These are phyloP conservation scores for Claviceps monticola DNA, from an alignment of 2,329 filamentous ascomycete species.

Conservation along the genomic window DNA sequence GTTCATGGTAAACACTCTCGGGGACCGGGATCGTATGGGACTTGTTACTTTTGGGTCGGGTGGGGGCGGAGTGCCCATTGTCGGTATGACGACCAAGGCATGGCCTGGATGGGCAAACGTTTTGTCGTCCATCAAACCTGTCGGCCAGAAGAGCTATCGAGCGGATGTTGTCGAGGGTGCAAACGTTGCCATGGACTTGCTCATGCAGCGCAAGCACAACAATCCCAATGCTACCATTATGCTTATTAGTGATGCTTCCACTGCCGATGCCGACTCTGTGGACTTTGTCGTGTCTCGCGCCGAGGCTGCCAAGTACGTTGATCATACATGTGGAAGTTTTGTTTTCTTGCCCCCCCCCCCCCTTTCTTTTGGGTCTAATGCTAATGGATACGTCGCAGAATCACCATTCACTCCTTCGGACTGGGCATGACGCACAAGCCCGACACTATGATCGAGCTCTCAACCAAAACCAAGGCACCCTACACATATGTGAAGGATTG, in stretches of 20 bases:
- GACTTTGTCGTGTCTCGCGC: constrained; percentile 95
- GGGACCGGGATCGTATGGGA: constrained; percentile 91
- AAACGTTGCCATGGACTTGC: constrained; percentile 93
- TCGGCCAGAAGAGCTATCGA: constrained; percentile 90
- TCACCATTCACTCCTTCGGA: constrained; percentile 92
- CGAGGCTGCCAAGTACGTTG: constrained; percentile 81
- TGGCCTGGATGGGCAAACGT: constrained; percentile 88
- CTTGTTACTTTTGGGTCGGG: constrained; percentile 94
- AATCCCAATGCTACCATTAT: constrained; percentile 93
- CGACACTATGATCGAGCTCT: constrained; percentile 96
- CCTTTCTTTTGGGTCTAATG: background rate
- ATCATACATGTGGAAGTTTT: background rate
- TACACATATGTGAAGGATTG: constrained; percentile 99
- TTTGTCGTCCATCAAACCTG: constrained; percentile 74
- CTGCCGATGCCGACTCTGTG: constrained; percentile 84
- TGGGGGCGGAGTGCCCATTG: constrained; percentile 80
- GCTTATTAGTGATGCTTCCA: constrained; percentile 93
- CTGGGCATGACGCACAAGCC: constrained; percentile 95
- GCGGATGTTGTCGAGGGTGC: constrained; percentile 95
- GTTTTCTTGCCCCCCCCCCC: background rate
- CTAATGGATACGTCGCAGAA: constrained; percentile 34
- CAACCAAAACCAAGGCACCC: constrained; percentile 85
- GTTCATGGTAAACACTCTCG: constrained; percentile 81
- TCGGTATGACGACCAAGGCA: constrained; percentile 94
- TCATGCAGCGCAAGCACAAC: constrained; percentile 94